These are phyloP conservation scores for Aspergillus diversus DNA, from an alignment of 495 filamentous ascomycete genomes.

Conservation along the genomic window DNA sequence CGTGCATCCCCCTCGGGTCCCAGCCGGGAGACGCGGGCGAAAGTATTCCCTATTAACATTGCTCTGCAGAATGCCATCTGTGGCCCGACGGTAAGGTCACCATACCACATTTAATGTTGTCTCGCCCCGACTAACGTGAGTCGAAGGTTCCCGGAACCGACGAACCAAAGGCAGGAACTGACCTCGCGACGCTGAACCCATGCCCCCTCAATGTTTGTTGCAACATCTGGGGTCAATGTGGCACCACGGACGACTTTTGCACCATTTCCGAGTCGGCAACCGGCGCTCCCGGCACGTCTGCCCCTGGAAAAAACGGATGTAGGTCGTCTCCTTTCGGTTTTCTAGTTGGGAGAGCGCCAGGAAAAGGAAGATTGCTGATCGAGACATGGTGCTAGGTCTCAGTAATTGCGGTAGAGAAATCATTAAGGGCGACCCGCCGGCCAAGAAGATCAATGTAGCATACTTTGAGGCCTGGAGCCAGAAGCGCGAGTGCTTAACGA, in stretches of 20 bases:
- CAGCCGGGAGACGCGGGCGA: too few relatives aligned
- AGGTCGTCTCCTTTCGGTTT: too few relatives aligned
- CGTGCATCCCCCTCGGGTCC: too few relatives aligned
- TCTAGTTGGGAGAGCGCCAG: too few relatives aligned
- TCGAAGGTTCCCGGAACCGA: slow-evolving; percentile 38
- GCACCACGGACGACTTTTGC: slow-evolving; percentile 48
- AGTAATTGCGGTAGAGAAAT: slow-evolving; percentile 51
- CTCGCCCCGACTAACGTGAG: too few relatives aligned
- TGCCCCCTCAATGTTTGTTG: slow-evolving; percentile 37
- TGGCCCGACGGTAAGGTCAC: too few relatives aligned
- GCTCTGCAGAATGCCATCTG: slow-evolving; percentile 40
- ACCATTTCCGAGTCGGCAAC: slow-evolving; percentile 25
- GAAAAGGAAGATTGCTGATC: too few relatives aligned
- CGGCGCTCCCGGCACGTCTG: slow-evolving; percentile 42
- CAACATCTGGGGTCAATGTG: slow-evolving; percentile 44
- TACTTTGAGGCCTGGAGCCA: slow-evolving; percentile 28
- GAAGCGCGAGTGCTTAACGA: slow-evolving; percentile 27
- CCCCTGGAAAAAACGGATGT: slow-evolving; percentile 44
- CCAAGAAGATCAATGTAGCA: slow-evolving; percentile 10
- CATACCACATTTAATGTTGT: too few relatives aligned
- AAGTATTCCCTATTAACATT: too few relatives aligned
- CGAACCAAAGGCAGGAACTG: slow-evolving; percentile 12
- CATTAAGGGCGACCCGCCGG: slow-evolving; percentile 24
- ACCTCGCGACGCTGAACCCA: slow-evolving; percentile 27
- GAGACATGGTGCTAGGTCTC: too few relatives aligned